Conservation (phyloP, 192 early-diverging fungal genomes). For the Podila minutissima region DNA sequence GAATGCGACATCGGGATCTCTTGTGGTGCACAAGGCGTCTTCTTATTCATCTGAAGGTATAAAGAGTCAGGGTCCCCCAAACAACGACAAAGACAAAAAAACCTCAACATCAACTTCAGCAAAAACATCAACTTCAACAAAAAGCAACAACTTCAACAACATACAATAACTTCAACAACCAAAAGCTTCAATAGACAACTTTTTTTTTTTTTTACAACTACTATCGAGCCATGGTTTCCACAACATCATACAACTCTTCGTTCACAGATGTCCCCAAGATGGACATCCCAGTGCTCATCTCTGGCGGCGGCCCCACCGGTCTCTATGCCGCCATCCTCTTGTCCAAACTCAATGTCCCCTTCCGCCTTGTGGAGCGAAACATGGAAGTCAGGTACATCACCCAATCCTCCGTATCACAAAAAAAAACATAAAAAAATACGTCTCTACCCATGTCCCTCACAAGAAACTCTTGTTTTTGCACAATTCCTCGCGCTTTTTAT, state of each 20-base stretch:
- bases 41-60: too few species aligned
- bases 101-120: too few species aligned
- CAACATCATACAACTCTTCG: neutral
- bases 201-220: too few species aligned
- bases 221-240: neutral
- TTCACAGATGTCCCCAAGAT: neutral
- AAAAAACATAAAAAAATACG: too few species aligned
- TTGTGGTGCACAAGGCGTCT: too few species aligned
- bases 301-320: conserved; percentile 36
- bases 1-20: too few species aligned
- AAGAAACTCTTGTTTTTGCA: too few species aligned
- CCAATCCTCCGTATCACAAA: too few species aligned
- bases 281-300: conserved; percentile 41
- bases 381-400: conserved; percentile 19
- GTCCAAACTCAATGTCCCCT: conserved; percentile 37
- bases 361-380: conserved; percentile 37
- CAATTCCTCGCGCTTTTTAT: too few species aligned
- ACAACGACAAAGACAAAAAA: too few species aligned
- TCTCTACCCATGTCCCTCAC: too few species aligned
- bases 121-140: neutral
- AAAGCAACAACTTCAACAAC: neutral
- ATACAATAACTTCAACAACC: neutral
- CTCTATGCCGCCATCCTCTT: conserved; percentile 43
- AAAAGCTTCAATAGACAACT: neutral
- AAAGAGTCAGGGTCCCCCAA: too few species aligned